Evolutionary conservation across 306 rosid species (phyloP), one percentile per base, ranked within the genome.

Genomic region (Glycyrrhiza uralensis): DNA sequence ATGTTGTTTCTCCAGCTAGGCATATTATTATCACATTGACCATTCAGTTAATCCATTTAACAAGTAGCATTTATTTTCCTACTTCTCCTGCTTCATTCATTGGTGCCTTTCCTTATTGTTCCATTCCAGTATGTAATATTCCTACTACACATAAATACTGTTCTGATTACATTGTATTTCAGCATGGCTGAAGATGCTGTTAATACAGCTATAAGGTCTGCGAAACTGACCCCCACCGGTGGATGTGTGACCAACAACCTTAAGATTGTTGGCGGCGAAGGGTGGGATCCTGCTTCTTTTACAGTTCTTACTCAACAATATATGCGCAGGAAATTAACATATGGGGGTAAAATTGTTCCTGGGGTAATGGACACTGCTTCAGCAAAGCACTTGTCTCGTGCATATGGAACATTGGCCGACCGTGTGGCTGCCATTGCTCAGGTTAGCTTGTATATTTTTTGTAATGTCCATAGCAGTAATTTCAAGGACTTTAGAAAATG

Each of bases 181-280:
- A 94, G 99, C 85, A 94, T 94, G 99, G 97, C 99, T 79, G 99
- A 91, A 89, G 99, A 94, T 86, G 99, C 92, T 32, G 99, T 94
- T 74, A 69, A 88, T 81, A 86, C 89, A 58, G 97, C 99, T 29
- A 89, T 94, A 38, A 88, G 89, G 84, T 85, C 99, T 55, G 99
- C 96, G 69, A 91, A 87, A 81, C 89, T 94, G 72, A 79, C 77
- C 67, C 86, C 99, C 2, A 17, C 63, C 50, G 81, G 80, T 50
- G 87, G 75, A 69, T 86, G 97, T 82, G 56, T 91, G 60, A 91
- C 99, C 54, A 49, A 71, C 55, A 85, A 86, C 26, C 73, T 94
- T 38, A 85, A 13, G 12, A 72, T 94, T 76, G 77, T 88, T 47
- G 99, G 99, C 42, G 99, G 95, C 72, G 92, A 94, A 66, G 91